Evolutionary conservation across 768 basidiomycete genomes (phyloP).

Genomic region (Nidularia sp.): DNA sequence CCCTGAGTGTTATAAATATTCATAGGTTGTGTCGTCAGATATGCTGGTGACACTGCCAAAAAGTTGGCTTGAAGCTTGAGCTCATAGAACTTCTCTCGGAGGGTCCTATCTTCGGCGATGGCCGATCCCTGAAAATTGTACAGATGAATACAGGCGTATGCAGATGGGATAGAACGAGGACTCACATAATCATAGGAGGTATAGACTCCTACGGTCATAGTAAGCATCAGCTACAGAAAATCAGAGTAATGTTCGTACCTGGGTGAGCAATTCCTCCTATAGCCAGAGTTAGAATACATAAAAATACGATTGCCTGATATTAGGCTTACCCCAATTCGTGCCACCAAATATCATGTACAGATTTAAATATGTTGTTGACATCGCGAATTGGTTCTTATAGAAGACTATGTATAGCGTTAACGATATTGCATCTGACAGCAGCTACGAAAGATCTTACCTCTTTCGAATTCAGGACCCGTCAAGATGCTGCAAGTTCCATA

Average conservation of each 20-base stretch:
- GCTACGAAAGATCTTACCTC: constrained; percentile 21
- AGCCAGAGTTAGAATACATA: neutral
- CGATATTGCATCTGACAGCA: neutral
- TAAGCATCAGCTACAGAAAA: neutral
- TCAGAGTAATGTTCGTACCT: constrained; percentile 17
- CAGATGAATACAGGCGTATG: neutral
- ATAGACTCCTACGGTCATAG: constrained; percentile 25
- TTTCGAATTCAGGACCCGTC: constrained; percentile 38
- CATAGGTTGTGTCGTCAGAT: constrained; percentile 40
- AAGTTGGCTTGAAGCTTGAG: constrained; percentile 49
- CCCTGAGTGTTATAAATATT: constrained; percentile 36
- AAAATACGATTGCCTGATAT: neutral
- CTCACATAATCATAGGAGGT: constrained; percentile 41
- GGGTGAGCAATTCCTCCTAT: constrained; percentile 30
- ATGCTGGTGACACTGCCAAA: constrained; percentile 45
- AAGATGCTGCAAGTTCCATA: constrained; percentile 27
- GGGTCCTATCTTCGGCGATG: constrained; percentile 46
- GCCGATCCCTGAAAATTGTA: constrained; percentile 33
- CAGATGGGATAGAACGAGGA: neutral
- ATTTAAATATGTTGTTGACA: constrained; percentile 44
- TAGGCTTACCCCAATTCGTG: constrained; percentile 40
- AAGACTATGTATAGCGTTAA: constrained; percentile 27
- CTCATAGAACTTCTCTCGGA: constrained; percentile 52
- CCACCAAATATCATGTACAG: constrained; percentile 51
- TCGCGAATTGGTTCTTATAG: constrained; percentile 42